Evolutionary conservation across 2,329 filamentous ascomycete species (phyloP).

Genomic region (Botryotinia convoluta): DNA sequence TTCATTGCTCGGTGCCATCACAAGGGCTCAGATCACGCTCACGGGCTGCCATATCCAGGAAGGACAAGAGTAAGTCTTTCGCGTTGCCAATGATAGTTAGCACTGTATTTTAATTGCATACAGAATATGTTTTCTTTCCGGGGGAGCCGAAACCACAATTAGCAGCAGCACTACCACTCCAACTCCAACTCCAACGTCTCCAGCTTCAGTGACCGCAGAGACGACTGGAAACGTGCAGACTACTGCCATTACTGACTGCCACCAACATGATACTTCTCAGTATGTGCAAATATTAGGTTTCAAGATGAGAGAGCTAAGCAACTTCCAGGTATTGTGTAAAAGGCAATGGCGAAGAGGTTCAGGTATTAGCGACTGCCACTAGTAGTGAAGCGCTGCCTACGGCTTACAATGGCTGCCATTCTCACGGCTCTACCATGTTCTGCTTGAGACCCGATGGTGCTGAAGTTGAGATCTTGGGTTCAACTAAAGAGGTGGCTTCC

Average conservation of each 20-base stretch:
- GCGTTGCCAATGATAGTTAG: neutral
- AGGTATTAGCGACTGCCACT: neutral
- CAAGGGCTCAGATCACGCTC: neutral
- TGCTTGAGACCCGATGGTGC: neutral
- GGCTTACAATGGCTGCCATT: neutral
- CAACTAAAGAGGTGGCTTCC: too few relatives aligned
- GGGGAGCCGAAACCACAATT: neutral
- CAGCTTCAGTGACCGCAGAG: neutral
- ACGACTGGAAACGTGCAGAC: neutral
- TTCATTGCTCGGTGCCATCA: neutral
- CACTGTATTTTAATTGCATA: neutral
- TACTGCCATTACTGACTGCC: slow-evolving; percentile 1
- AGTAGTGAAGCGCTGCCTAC: neutral
- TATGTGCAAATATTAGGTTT: neutral
- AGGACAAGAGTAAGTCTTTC: slow-evolving; percentile 1
- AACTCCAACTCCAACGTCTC: neutral
- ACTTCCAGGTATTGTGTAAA: neutral
- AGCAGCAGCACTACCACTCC: neutral
- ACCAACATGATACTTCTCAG: slow-evolving; percentile 3
- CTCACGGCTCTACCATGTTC: neutral
- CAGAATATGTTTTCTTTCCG: neutral
- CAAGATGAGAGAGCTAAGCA: neutral
- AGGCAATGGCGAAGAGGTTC: slow-evolving; percentile 4
- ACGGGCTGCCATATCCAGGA: neutral
- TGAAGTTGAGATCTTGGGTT: neutral